A percentile compares a stretch with the other conserved stretches of the same genome.
Evolutionary conservation across 768 basidiomycete genomes (phyloP).

Genomic region (Fomitopsis serialis): DNA sequence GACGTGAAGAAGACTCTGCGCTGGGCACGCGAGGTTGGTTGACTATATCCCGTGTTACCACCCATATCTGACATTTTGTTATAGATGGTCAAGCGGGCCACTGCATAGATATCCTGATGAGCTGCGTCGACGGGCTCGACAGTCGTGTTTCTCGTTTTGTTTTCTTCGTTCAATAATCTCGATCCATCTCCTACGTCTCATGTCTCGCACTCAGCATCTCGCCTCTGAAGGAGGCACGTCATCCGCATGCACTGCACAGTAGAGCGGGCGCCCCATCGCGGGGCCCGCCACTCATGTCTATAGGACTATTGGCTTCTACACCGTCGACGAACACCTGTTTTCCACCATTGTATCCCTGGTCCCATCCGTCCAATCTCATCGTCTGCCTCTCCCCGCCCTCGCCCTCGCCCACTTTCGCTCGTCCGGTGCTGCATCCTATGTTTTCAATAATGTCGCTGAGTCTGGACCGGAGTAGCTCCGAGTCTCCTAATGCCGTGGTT

Average conservation of each 20-base stretch:
- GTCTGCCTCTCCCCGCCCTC: slow-evolving; percentile 5
- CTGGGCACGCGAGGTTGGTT: slow-evolving; percentile 86
- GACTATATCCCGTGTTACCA: neutral
- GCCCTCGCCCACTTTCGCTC: slow-evolving; percentile 5
- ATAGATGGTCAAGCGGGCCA: slow-evolving; percentile 78
- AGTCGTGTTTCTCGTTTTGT: slow-evolving; percentile 4
- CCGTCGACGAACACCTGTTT: slow-evolving; percentile 4
- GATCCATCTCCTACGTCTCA: slow-evolving; percentile 9
- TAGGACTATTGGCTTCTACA: slow-evolving; percentile 10
- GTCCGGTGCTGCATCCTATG: slow-evolving; percentile 8
- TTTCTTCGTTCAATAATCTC: slow-evolving; percentile 16
- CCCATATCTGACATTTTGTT: neutral
- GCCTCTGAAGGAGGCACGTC: slow-evolving; percentile 19
- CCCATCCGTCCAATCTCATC: slow-evolving; percentile 10
- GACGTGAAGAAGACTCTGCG: slow-evolving; percentile 88
- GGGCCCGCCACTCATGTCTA: slow-evolving; percentile 3
- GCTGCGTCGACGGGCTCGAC: neutral
- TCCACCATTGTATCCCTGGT: slow-evolving; percentile 17
- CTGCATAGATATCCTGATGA: slow-evolving; percentile 41
- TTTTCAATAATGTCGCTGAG: slow-evolving; percentile 1
- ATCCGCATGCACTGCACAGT: slow-evolving; percentile 9
- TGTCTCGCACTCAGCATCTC: slow-evolving; percentile 7
- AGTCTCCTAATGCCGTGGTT: slow-evolving; percentile 4
- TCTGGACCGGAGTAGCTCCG: neutral
- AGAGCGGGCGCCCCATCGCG: slow-evolving; percentile 7